Evolutionary conservation across 306 rosid species (phyloP).

Genomic region (Styphnolobium japonicum): DNA sequence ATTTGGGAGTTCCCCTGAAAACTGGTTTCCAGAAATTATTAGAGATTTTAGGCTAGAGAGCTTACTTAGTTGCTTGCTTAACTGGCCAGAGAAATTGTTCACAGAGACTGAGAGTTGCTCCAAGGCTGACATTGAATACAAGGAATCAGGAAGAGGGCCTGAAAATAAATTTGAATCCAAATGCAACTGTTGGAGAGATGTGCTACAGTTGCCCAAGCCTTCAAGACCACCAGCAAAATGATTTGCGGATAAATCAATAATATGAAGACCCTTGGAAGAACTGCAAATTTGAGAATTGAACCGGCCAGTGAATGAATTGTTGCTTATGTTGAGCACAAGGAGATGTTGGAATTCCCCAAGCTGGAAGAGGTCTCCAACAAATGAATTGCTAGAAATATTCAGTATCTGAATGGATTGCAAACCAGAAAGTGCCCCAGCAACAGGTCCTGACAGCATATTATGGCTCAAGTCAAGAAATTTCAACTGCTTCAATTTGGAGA

Average conservation of each 20-base stretch:
- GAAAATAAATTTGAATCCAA: constrained; percentile 51
- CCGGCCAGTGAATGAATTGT: constrained; percentile 64
- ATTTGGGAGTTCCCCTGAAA: constrained; percentile 68
- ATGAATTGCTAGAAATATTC: constrained; percentile 52
- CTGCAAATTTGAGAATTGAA: constrained; percentile 55
- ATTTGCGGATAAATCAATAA: constrained; percentile 63
- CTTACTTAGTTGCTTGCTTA: constrained; percentile 65
- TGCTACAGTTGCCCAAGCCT: constrained; percentile 51
- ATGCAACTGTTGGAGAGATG: constrained; percentile 52
- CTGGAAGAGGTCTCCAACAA: constrained; percentile 29
- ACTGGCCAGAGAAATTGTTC: constrained; percentile 60
- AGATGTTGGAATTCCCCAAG: constrained; percentile 46
- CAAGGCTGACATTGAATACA: constrained; percentile 56
- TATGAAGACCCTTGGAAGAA: constrained; percentile 44
- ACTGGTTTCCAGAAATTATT: constrained; percentile 46
- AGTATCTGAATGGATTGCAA: constrained; percentile 40
- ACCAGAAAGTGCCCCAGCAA: constrained; percentile 34
- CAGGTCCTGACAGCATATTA: constrained; percentile 48
- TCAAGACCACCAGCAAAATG: constrained; percentile 54
- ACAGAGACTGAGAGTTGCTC: constrained; percentile 58
- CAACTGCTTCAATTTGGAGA: constrained; percentile 44
- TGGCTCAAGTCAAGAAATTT: constrained; percentile 54
- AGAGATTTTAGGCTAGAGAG: constrained; percentile 57
- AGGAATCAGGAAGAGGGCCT: constrained; percentile 59
- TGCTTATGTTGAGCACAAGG: constrained; percentile 62